Percentiles rank a stretch among this genome's conserved stretches.
These are phyloP conservation scores for Coemansia umbellata DNA, from an alignment of 192 early-diverging fungal genomes.

Conservation along the genomic window DNA sequence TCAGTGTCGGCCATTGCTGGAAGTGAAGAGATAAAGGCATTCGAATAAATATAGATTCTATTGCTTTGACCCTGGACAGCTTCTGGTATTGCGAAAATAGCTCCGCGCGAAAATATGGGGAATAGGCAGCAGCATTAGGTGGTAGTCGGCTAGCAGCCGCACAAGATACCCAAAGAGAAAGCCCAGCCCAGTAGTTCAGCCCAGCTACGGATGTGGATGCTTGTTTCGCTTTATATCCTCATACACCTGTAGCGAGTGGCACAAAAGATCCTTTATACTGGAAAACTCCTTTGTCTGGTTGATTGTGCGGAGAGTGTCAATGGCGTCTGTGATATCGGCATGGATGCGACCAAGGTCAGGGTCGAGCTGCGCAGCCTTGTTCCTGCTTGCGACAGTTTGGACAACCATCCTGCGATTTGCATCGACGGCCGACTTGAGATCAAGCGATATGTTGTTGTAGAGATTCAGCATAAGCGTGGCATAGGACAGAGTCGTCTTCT, in stretches of 20 bases:
- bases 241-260: slow-evolving; percentile 43
- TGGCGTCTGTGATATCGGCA: slow-evolving; percentile 38
- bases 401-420: slow-evolving; percentile 34
- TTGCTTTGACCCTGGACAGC: too few species aligned
- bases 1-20: too few species aligned
- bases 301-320: slow-evolving; percentile 17
- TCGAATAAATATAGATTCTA: too few species aligned
- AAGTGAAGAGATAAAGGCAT: too few species aligned
- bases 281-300: slow-evolving; percentile 20
- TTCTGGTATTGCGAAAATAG: too few species aligned
- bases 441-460: slow-evolving; percentile 49
- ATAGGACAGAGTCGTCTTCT: slow-evolving; percentile 36
- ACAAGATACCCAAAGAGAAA: too few species aligned
- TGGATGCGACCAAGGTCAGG: slow-evolving; percentile 33
- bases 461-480: slow-evolving; percentile 49
- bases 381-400: slow-evolving; percentile 31
- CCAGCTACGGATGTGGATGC: not conserved
- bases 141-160: too few species aligned
- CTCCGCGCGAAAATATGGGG: too few species aligned
- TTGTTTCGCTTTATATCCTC: slow-evolving; percentile 32
- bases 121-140: too few species aligned
- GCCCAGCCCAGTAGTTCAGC: too few species aligned
- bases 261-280: slow-evolving; percentile 39
- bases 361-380: slow-evolving; percentile 18
- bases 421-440: slow-evolving; percentile 32